Percentiles rank a stretch among this genome's conserved stretches.
Conservation (phyloP, 306 rosid genomes). For the Vicia villosa region DNA sequence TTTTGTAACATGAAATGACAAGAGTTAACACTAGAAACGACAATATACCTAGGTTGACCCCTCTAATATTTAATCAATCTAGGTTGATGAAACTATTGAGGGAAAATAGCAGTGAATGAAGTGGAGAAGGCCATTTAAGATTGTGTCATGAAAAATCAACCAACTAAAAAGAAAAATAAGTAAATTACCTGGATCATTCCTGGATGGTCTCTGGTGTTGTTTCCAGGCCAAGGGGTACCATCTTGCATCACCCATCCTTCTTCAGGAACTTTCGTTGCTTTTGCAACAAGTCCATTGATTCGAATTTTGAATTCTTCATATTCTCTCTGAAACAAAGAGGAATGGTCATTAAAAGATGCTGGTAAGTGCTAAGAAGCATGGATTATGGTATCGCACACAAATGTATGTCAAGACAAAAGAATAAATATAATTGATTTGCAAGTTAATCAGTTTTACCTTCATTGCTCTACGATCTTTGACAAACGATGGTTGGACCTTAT, state of each 20-base stretch:
- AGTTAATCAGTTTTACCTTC: constrained; percentile 61
- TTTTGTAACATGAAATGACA: background rate
- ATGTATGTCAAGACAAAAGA: background rate
- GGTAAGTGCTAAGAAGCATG: constrained; percentile 11
- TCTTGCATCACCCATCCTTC: constrained; percentile 99
- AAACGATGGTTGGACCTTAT: constrained; percentile 89
- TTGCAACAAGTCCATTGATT: constrained; percentile 79
- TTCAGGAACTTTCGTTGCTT: constrained; percentile 85
- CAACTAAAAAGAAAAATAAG: constrained; percentile 29
- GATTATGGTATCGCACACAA: background rate
- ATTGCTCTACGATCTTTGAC: constrained; percentile 97
- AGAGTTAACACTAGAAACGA: constrained; percentile 8
- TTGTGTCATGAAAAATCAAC: constrained; percentile 20
- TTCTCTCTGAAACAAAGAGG: constrained; percentile 65
- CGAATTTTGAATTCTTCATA: constrained; percentile 96
- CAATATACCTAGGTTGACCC: constrained; percentile 1
- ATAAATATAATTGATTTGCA: constrained; percentile 12
- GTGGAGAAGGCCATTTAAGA: constrained; percentile 7
- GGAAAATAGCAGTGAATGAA: constrained; percentile 1
- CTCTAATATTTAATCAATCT: constrained; percentile 1
- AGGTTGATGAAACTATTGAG: constrained; percentile 18
- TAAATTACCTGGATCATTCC: constrained; percentile 89
- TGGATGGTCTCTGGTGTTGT: constrained; percentile 96
- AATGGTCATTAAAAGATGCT: constrained; percentile 19
- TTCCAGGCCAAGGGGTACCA: constrained; percentile 99